Conservation (phyloP, 768 basidiomycete species). For the Termitomyces sp. region DNA sequence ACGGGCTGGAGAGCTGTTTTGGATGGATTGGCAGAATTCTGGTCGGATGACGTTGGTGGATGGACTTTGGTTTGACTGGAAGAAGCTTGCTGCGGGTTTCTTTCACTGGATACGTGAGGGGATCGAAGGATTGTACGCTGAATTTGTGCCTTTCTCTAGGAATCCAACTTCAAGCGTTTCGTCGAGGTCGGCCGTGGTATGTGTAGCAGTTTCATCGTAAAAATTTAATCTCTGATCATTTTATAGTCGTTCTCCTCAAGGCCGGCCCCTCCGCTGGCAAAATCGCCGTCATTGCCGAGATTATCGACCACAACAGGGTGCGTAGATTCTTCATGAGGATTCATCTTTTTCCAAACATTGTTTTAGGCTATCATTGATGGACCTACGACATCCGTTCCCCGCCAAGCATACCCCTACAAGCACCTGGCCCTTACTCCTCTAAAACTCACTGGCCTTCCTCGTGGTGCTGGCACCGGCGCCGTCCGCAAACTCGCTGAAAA, state of each 20-base stretch:
- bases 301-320: slow-evolving; percentile 99
- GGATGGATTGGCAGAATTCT: slow-evolving; percentile 20
- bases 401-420: slow-evolving; percentile 89
- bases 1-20: slow-evolving; percentile 6
- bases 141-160: slow-evolving; percentile 30
- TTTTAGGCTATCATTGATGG: slow-evolving; percentile 92
- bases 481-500: slow-evolving; percentile 88
- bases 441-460: slow-evolving; percentile 78
- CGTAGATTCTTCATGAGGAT: slow-evolving; percentile 20
- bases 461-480: slow-evolving; percentile 75
- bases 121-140: slow-evolving; percentile 7
- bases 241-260: slow-evolving; percentile 89
- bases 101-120: not conserved
- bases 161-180: slow-evolving; percentile 93
- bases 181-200: slow-evolving; percentile 96
- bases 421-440: slow-evolving; percentile 90
- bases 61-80: slow-evolving; percentile 3
- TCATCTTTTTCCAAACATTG: not conserved
- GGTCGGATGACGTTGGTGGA: slow-evolving; percentile 13
- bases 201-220: slow-evolving; percentile 15
- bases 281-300: slow-evolving; percentile 94
- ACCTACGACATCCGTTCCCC: slow-evolving; percentile 85
- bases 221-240: slow-evolving; percentile 2
- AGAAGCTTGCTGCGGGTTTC: slow-evolving; percentile 3
- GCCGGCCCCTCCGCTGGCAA: slow-evolving; percentile 81